Conservation (phyloP, 1,284 basidiomycete genomes). For the Abortiporus biennis region DNA sequence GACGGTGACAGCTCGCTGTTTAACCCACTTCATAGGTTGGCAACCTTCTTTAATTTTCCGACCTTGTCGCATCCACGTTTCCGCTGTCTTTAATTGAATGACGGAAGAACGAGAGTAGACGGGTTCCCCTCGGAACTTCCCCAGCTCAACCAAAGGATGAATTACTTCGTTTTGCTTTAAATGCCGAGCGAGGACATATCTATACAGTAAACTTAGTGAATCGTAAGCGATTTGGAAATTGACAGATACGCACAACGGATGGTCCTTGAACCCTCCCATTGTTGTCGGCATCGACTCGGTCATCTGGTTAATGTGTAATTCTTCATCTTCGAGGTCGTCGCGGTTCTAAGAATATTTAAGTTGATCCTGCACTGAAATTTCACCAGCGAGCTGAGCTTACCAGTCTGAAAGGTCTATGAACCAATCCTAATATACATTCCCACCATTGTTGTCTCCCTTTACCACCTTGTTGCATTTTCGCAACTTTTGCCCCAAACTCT, state of each 20-base stretch:
- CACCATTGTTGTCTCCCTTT: slow-evolving; percentile 83
- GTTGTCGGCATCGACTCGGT: slow-evolving; percentile 95
- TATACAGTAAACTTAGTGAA: no score
- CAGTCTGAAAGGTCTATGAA: slow-evolving; percentile 74
- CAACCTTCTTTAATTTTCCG: slow-evolving; percentile 68
- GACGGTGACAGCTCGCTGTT: slow-evolving; percentile 82
- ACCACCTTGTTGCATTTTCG: slow-evolving; percentile 74
- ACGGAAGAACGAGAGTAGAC: slow-evolving; percentile 90
- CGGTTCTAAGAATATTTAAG: slow-evolving; percentile 53
- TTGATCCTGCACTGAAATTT: background rate
- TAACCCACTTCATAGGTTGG: slow-evolving; percentile 88
- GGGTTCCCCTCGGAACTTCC: slow-evolving; percentile 88
- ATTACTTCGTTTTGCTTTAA: slow-evolving; percentile 87
- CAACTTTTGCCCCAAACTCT: slow-evolving; percentile 79
- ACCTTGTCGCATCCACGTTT: slow-evolving; percentile 94
- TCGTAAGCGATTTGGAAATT: slow-evolving; percentile 6
- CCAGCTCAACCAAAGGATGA: slow-evolving; percentile 79
- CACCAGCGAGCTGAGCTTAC: slow-evolving; percentile 36
- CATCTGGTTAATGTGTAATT: slow-evolving; percentile 73
- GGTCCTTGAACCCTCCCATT: slow-evolving; percentile 91
- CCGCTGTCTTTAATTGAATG: slow-evolving; percentile 79
- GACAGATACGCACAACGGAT: slow-evolving; percentile 68
- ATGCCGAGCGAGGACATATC: slow-evolving; percentile 87
- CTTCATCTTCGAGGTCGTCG: slow-evolving; percentile 93
- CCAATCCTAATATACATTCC: slow-evolving; percentile 56